Conservation (phyloP, 371 early-diverging fungal genomes). For the Rhizopus delemar region DNA sequence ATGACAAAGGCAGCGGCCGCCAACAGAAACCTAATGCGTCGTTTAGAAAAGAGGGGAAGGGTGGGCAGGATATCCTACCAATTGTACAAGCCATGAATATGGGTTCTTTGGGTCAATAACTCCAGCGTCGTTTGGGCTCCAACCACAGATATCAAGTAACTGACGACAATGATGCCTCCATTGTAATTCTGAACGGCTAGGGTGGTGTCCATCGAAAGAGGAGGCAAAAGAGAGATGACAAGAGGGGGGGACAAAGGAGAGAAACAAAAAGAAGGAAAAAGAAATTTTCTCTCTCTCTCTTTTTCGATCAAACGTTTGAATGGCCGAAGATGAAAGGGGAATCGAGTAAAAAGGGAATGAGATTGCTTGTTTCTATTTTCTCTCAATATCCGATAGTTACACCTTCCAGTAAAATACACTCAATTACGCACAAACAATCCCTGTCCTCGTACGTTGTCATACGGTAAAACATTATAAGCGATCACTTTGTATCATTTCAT, state of each 20-base stretch:
- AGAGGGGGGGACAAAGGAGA: not conserved
- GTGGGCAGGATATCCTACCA: conserved; percentile 14
- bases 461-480: too few species aligned
- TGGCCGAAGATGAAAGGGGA: not conserved
- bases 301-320: not conserved
- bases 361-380: too few species aligned
- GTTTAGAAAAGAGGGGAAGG: not conserved
- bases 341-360: not conserved
- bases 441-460: too few species aligned
- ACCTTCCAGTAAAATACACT: too few species aligned
- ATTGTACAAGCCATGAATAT: conserved; percentile 34
- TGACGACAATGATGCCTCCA: conserved; percentile 31
- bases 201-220: conserved; percentile 15
- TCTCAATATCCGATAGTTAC: too few species aligned
- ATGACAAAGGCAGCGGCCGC: conserved; percentile 40
- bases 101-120: conserved; percentile 32
- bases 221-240: not conserved
- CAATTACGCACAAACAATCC: too few species aligned
- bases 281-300: not conserved
- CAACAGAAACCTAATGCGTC: conserved; percentile 36
- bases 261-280: not conserved
- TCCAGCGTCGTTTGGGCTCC: conserved; percentile 39
- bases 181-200: conserved; percentile 19
- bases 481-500: too few species aligned
- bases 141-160: conserved; percentile 28